phyloP scores from a whole-genome alignment of 371 early-diverging fungal species.

The Haplosporangium sp. region DNA sequence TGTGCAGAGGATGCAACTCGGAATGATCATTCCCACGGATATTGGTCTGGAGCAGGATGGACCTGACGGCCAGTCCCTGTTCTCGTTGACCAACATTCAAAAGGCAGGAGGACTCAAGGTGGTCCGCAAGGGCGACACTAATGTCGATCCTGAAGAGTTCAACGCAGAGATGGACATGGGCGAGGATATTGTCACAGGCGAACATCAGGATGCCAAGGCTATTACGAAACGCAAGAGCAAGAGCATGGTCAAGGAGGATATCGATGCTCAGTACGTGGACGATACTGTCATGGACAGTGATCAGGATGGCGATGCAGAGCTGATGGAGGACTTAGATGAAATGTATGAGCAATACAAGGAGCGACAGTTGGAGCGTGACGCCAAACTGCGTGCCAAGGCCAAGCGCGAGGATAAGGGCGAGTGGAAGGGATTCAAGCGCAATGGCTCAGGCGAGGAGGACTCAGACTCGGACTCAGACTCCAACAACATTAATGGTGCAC shows the following conservation, averaged over 20 bases:
- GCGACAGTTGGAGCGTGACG: conserved; percentile 78
- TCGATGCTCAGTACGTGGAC: conserved; percentile 60
- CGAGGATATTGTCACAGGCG: conserved; percentile 52
- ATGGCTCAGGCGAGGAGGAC: conserved; percentile 59
- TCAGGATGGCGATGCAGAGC: conserved; percentile 58
- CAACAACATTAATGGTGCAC: conserved; percentile 50
- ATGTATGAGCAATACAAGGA: conserved; percentile 78
- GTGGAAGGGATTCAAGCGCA: conserved; percentile 73
- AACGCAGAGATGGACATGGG: conserved; percentile 56
- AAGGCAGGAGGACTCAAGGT: conserved; percentile 62
- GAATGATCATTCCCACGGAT: conserved; percentile 93
- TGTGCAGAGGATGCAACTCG: conserved; percentile 87
- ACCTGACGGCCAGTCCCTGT: conserved; percentile 68
- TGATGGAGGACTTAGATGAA: conserved; percentile 82
- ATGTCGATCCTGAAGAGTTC: conserved; percentile 56
- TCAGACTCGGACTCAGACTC: conserved; percentile 55
- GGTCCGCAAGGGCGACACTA: conserved; percentile 68
- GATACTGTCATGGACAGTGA: conserved; percentile 57
- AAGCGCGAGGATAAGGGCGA: conserved; percentile 74
- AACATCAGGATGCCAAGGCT: conserved; percentile 42
- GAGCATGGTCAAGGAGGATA: conserved; percentile 62
- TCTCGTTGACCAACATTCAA: conserved; percentile 67
- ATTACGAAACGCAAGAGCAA: conserved; percentile 50
- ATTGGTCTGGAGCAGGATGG: conserved; percentile 84
- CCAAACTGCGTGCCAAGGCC: conserved; percentile 78